Evolutionary conservation across 257 asterid species (phyloP).

Genomic region (Linaria vulgaris): DNA sequence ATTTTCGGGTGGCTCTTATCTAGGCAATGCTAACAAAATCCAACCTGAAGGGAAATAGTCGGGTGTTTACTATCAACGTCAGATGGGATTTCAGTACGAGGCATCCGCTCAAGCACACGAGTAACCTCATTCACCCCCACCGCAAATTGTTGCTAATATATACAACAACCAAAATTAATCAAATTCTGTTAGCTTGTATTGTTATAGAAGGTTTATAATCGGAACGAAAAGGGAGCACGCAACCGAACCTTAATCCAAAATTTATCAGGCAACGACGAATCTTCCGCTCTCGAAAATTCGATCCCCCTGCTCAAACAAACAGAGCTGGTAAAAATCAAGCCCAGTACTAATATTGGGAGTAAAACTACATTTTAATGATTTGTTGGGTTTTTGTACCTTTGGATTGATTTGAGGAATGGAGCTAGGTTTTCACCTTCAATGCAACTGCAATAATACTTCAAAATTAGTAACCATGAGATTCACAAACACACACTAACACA

Average conservation of each 20-base stretch:
- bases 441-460: constrained; percentile 38
- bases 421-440: constrained; percentile 68
- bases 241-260: constrained; percentile 84
- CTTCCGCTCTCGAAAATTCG: constrained; percentile 44
- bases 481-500: neutral
- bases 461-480: constrained; percentile 19
- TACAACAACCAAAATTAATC: constrained; percentile 4
- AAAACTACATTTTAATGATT: neutral
- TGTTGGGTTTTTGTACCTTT: constrained; percentile 37
- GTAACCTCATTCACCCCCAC: constrained; percentile 87
- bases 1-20: neutral
- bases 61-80: constrained; percentile 29
- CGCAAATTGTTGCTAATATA: constrained; percentile 70
- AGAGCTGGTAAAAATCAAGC: neutral
- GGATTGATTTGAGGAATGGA: constrained; percentile 47
- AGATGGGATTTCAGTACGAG: constrained; percentile 20
- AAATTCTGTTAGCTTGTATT: neutral
- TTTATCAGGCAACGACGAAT: constrained; percentile 54
- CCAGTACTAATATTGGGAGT: neutral
- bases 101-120: constrained; percentile 82
- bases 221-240: neutral
- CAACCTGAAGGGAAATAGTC: constrained; percentile 59
- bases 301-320: constrained; percentile 52
- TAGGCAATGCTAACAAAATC: constrained; percentile 5
- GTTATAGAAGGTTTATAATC: neutral